Evolutionary conservation across 1,139 yeast genomes (phyloP).

Genomic region (Protomyces macrosporus): DNA sequence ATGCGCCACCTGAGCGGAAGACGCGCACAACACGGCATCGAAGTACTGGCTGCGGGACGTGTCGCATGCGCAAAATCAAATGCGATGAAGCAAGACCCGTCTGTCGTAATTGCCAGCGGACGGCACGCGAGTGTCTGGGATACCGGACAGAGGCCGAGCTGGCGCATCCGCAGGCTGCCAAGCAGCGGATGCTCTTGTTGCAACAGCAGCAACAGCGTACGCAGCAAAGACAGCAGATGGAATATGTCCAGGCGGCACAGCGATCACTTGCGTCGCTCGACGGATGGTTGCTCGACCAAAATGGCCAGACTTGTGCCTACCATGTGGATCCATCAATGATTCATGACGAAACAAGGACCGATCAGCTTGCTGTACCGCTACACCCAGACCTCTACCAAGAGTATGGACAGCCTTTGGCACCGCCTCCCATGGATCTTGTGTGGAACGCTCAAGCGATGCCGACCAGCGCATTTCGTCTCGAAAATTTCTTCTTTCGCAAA

Average conservation of each 20-base stretch:
- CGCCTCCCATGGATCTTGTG: neutral
- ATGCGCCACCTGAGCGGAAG: neutral
- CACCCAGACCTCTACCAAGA: no score
- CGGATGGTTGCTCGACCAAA: no score
- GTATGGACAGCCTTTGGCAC: no score
- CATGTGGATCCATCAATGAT: no score
- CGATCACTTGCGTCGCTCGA: no score
- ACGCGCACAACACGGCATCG: constrained; percentile 11
- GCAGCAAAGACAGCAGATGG: no score
- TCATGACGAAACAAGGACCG: no score
- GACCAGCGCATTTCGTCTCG: constrained; percentile 2
- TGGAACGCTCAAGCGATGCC: constrained; percentile 1
- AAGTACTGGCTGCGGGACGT: constrained; percentile 32
- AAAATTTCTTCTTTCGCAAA: constrained; percentile 14
- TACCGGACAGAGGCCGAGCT: neutral
- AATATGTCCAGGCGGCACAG: no score
- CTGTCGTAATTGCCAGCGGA: constrained; percentile 31
- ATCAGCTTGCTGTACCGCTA: no score
- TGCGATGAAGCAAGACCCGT: constrained; percentile 33
- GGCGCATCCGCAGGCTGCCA: neutral
- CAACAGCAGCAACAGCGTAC: no score
- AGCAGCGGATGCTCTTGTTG: neutral
- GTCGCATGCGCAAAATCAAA: constrained; percentile 33
- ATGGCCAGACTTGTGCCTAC: no score
- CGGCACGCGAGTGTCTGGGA: constrained; percentile 29